phyloP scores from a whole-genome alignment of 305 asterid species.

The Fraxinus velutina region DNA sequence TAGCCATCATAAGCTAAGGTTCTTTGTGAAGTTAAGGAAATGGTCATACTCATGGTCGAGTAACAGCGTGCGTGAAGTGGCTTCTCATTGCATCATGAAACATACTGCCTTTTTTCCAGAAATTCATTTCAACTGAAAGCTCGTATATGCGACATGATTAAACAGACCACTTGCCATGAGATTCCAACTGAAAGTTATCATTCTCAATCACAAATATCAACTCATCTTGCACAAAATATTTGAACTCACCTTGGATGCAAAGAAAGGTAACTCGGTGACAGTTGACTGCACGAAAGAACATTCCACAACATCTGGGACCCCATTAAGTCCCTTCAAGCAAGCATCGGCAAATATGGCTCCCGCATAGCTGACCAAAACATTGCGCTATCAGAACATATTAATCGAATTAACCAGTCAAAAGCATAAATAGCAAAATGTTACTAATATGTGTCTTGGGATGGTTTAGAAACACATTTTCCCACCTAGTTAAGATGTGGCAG shows the following conservation, averaged over 20 bases:
- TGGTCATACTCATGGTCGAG: neutral
- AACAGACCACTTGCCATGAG: neutral
- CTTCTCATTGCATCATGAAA: neutral
- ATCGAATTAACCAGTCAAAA: neutral
- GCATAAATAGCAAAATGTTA: neutral
- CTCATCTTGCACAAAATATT: neutral
- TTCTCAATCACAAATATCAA: neutral
- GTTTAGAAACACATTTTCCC: neutral
- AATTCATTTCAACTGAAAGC: neutral
- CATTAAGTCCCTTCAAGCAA: constrained; percentile 88
- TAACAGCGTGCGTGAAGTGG: neutral
- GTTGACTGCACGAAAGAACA: constrained; percentile 82
- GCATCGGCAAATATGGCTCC: constrained; percentile 92
- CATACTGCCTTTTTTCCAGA: neutral
- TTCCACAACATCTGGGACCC: constrained; percentile 89
- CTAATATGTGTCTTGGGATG: neutral
- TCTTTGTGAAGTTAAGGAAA: neutral
- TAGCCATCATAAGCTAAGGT: neutral
- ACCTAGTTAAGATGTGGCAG: neutral
- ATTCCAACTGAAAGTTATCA: neutral
- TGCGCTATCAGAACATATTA: constrained; percentile 14
- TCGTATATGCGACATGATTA: neutral
- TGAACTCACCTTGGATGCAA: constrained; percentile 69
- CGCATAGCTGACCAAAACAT: constrained; percentile 56
- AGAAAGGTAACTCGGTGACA: constrained; percentile 82